Conservation (phyloP, 805 yeast species). For the Suhomyces vadensis region DNA sequence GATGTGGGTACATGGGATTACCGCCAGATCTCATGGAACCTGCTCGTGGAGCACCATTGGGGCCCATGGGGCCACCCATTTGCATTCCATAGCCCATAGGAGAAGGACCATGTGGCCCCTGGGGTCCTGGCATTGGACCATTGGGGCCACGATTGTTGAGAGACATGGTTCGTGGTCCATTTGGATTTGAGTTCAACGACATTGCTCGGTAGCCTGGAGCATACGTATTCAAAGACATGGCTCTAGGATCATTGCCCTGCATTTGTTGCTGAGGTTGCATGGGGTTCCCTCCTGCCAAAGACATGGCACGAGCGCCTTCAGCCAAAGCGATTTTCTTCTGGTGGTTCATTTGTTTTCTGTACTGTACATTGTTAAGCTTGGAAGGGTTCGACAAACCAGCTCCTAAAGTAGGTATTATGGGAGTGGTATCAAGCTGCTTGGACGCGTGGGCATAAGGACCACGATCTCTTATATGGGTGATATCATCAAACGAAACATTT, state of each 20-base stretch:
- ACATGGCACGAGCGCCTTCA: conserved; percentile 48
- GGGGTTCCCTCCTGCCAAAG: conserved; percentile 39
- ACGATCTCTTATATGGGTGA: conserved; percentile 61
- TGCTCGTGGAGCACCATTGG: conserved; percentile 10
- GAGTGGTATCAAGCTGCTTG: conserved; percentile 55
- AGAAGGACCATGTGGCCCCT: conserved; percentile 2
- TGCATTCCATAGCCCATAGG: conserved; percentile 6
- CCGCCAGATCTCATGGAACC: conserved; percentile 12
- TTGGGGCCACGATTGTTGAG: conserved; percentile 15
- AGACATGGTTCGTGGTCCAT: conserved; percentile 36
- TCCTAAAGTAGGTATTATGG: conserved; percentile 70
- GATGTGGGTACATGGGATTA: conserved; percentile 5
- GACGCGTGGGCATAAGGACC: conserved; percentile 58
- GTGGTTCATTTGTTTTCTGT: conserved; percentile 67
- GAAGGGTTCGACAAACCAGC: conserved; percentile 14
- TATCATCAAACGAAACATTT: conserved; percentile 60
- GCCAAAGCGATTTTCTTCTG: conserved; percentile 60
- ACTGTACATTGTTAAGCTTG: conserved; percentile 51
- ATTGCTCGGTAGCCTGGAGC: conserved; percentile 12
- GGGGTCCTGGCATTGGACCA: conserved; percentile 9
- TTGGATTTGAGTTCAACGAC: conserved; percentile 12
- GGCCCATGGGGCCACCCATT: conserved; percentile 9
- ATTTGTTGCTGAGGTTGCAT: conserved; percentile 18
- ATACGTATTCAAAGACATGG: conserved; percentile 15
- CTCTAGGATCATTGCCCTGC: conserved; percentile 13